A percentile compares a stretch with the other conserved stretches of the same genome.
phyloP scores from a whole-genome alignment of 2,329 filamentous ascomycete species.

The Fusarium siculi region DNA sequence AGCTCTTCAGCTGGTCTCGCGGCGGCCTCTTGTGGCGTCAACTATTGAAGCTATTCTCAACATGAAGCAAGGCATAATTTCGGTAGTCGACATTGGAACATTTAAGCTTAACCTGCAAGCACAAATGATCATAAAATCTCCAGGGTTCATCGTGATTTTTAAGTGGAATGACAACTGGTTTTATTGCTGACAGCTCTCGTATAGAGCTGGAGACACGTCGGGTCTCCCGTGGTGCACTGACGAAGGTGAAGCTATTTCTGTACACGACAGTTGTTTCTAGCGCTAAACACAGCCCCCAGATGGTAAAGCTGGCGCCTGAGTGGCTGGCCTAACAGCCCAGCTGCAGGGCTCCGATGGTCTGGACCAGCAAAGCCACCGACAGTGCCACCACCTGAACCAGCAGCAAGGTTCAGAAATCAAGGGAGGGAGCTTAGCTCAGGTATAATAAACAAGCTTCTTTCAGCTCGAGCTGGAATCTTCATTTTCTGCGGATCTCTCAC shows the following conservation, averaged over 20 bases:
- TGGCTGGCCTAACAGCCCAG: slow-evolving; percentile 18
- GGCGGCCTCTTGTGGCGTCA: slow-evolving; percentile 3
- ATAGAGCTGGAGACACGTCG: neutral
- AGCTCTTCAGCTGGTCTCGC: slow-evolving; percentile 5
- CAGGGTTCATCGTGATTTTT: neutral
- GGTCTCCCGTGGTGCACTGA: neutral
- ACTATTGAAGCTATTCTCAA: slow-evolving; percentile 21
- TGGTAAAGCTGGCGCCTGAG: neutral
- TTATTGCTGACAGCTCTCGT: neutral
- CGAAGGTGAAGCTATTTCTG: slow-evolving; percentile 26
- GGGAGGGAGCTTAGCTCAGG: slow-evolving; percentile 24
- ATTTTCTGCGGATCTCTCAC: neutral
- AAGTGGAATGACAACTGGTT: neutral
- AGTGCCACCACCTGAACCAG: slow-evolving; percentile 19
- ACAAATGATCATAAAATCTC: neutral
- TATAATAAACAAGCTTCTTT: slow-evolving; percentile 21
- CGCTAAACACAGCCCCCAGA: slow-evolving; percentile 25
- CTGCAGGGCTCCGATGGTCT: slow-evolving; percentile 12
- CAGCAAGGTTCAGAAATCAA: neutral
- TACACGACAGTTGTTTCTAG: neutral
- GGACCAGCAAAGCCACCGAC: slow-evolving; percentile 27
- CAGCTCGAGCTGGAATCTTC: neutral
- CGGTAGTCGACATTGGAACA: neutral
- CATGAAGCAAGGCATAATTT: neutral
- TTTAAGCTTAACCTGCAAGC: slow-evolving; percentile 1